Base-by-base conservation (phyloP, 345 rosid species). In the Gossypium sturtianum region DNA sequence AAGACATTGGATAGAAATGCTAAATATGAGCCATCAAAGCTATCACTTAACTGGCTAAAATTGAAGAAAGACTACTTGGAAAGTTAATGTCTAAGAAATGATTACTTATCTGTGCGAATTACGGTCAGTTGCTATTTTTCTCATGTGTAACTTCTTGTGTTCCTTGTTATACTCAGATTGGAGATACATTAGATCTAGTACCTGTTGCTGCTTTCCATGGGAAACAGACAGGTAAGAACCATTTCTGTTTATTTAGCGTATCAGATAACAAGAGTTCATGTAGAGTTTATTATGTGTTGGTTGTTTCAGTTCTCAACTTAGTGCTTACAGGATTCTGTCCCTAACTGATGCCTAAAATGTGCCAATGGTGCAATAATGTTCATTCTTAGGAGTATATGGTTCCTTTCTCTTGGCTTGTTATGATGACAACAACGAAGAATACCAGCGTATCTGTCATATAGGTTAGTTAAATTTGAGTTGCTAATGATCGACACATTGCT, bases 121-220 rank as follows among this genome's bases (percentile, higher is more conserved):
- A 7, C 47, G 41, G 43, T 59, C 61, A 12, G 23, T 7, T 70
- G 22, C 3, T 44, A 44, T 61, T 19, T 19, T 20, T 12, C 58
- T 34, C 27, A 27, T 63, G 11, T 34, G n/a, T 27, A 73, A 48
- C 52, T 11, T 23, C 48, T 73, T 53, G 22, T 69, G 12, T 74
- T 61, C 47, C 41, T 73, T 41, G 44, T 52, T 73, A 66, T 56
- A 43, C 83, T 82, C 93, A 91, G 97, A 84, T 91, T 76, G 99
- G 97, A 12, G 99, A 95, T 73, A 89, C 96, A 16, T 81, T 95
- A 44, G 98, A 95, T 89, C 90, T 95, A 78, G 97, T 95, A 62
- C 97, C 99, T 70, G 89, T 93, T 80, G 99, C 90, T 64, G 99
- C 96, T 72, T 91, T 91, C 84, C 96, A 91, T 76, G 99, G 98